A percentile compares a stretch with the other conserved stretches of the same genome.
Evolutionary conservation across 352 stramenopile species (phyloP).

Genomic region (Pythium insidiosum): DNA sequence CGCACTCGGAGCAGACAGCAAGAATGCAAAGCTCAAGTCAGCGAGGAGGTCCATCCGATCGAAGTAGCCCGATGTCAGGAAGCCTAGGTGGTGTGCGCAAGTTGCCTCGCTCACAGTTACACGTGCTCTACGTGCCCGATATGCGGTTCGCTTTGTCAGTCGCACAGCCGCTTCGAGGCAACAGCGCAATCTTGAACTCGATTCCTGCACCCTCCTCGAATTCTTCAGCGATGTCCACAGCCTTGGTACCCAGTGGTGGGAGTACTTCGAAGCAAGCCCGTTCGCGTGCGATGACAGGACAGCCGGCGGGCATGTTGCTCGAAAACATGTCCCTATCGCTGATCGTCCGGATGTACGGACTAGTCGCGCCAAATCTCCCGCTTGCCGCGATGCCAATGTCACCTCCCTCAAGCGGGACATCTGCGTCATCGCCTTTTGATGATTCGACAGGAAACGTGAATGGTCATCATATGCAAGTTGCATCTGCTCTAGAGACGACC

Average conservation of each 20-base stretch:
- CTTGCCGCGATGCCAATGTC: slow-evolving; percentile 34
- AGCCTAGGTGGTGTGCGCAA: slow-evolving; percentile 4
- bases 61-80: slow-evolving; percentile 7
- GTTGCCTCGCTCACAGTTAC: slow-evolving; percentile 15
- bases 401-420: slow-evolving; percentile 1
- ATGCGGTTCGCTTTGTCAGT: slow-evolving; percentile 27
- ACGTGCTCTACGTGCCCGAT: slow-evolving; percentile 26
- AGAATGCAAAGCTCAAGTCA: slow-evolving; percentile 47
- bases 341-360: slow-evolving; percentile 80
- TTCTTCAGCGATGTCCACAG: slow-evolving; percentile 15
- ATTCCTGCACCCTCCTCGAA: slow-evolving; percentile 3
- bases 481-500: slow-evolving; percentile 54
- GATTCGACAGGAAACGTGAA: slow-evolving; percentile 6
- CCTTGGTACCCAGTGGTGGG: slow-evolving; percentile 14
- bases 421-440: slow-evolving; percentile 8
- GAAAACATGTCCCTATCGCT: slow-evolving; percentile 70
- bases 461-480: slow-evolving; percentile 19
- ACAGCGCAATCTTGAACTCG: slow-evolving; percentile 7
- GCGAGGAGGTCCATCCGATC: too few species aligned
- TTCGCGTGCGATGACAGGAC: slow-evolving; percentile 1
- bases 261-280: not conserved
- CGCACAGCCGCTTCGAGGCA: slow-evolving; percentile 16
- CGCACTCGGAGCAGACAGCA: slow-evolving; percentile 68
- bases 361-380: slow-evolving; percentile 60
- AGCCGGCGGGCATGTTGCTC: slow-evolving; percentile 24